Evolutionary conservation across 2,329 filamentous ascomycete genomes (phyloP), one percentile per base, ranked within the genome.

Genomic region (Penicillium polonicum): DNA sequence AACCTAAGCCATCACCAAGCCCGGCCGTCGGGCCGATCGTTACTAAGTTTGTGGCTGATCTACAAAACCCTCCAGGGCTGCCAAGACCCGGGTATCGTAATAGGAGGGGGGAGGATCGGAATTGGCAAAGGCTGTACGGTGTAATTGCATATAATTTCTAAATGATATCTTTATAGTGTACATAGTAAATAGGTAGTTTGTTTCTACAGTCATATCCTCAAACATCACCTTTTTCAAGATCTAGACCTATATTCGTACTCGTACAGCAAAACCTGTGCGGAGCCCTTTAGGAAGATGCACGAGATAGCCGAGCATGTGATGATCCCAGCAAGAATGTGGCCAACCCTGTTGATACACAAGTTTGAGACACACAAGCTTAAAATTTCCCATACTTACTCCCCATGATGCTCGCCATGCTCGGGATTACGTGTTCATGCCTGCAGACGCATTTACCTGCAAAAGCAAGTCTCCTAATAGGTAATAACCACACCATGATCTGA

Each of bases 261-360:
- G 17, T 23, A 42, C 13, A 15, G 19, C 8, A 43, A 25, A 9
- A 41, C 45, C 50, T 50, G 39, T 58, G 58, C 61, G 58, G 56
- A 60, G 57, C 58, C 58, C 59, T 60, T 48, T 23, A 57, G 15
- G n/a, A 55, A 61, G 54, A 58, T 46, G 57, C 50, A 60, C 49
- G 48, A 61, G 59, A 63, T 65, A 64, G 60, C 65, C 62, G 67
- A 68, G 64, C 65, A 69, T 68, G 66, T 69, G 65, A 69, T 68
- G 58, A 57, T 45, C 39, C 38, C 35, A 57, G 39, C 13, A 33
- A 48, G 42, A 44, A 38, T 60, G 49, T 48, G 55, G 51, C n/a
- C 44, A 54, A 52, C 45, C 21, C 13, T 38, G 21, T 53, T 35
- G 19, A 31, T 41, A 33, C 33, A 35, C 27, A 31, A 6, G 7